phyloP scores from a whole-genome alignment of 2,329 filamentous ascomycete genomes.

The Bipolaris bicolor region DNA sequence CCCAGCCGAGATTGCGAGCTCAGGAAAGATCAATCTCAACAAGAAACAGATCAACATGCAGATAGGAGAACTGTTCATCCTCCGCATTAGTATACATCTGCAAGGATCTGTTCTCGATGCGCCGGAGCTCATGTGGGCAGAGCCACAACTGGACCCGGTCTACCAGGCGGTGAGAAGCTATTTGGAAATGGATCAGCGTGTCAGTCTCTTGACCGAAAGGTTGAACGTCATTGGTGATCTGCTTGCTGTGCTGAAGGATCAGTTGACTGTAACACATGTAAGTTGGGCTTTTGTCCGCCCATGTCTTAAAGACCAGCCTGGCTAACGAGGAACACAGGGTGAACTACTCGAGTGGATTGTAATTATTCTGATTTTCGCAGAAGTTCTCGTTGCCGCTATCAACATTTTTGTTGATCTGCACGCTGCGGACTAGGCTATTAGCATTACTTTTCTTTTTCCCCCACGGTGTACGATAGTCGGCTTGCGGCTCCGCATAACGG shows the following conservation, averaged over 20 bases:
- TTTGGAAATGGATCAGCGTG: slow-evolving; percentile 96
- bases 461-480: slow-evolving; percentile 25
- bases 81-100: slow-evolving; percentile 96
- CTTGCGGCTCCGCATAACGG: slow-evolving; percentile 4
- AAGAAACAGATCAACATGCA: slow-evolving; percentile 98
- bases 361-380: slow-evolving; percentile 92
- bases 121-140: slow-evolving; percentile 97
- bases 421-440: slow-evolving; percentile 61
- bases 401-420: slow-evolving; percentile 96
- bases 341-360: slow-evolving; percentile 67
- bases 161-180: slow-evolving; percentile 96
- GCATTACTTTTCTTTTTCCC: background rate
- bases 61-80: slow-evolving; percentile 96
- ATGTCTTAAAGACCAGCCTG: background rate
- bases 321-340: slow-evolving; percentile 39
- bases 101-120: slow-evolving; percentile 97
- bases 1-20: slow-evolving; percentile 88
- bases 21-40: slow-evolving; percentile 87
- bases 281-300: slow-evolving; percentile 16
- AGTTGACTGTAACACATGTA: slow-evolving; percentile 78
- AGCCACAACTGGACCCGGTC: slow-evolving; percentile 93
- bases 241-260: slow-evolving; percentile 91
- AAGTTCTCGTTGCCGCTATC: slow-evolving; percentile 89
- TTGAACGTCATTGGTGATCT: slow-evolving; percentile 93
- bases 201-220: slow-evolving; percentile 85